Percentiles rank a stretch among this genome's conserved stretches.
Evolutionary conservation across 225 moss, liverwort and hornwort genomes (phyloP).

Genomic region (Marchantia paleacea): DNA sequence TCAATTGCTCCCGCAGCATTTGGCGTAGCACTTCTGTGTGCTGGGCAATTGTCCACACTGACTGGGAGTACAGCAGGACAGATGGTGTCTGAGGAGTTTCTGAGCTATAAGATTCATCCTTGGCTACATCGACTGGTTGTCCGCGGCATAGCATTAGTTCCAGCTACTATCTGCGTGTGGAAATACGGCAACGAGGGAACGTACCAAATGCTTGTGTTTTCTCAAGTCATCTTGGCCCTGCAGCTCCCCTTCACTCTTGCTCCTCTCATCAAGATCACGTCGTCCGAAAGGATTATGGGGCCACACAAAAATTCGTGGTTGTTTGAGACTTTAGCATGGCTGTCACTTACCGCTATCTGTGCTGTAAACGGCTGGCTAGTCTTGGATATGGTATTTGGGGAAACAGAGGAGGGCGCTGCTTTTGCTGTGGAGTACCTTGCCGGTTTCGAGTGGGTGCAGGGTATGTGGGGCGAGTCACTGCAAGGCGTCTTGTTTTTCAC

Average conservation of each 20-base stretch:
- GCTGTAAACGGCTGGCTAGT: constrained; percentile 68
- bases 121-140: constrained; percentile 71
- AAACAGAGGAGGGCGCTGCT: constrained; percentile 58
- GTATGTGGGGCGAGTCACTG: constrained; percentile 35
- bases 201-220: constrained; percentile 65
- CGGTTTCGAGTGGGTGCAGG: constrained; percentile 40
- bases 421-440: constrained; percentile 57
- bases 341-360: constrained; percentile 53
- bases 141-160: constrained; percentile 60
- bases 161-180: constrained; percentile 62
- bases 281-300: constrained; percentile 80
- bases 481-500: constrained; percentile 32
- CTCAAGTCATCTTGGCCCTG: constrained; percentile 72
- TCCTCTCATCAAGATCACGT: constrained; percentile 79
- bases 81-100: constrained; percentile 65
- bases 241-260: constrained; percentile 78
- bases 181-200: constrained; percentile 72
- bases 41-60: constrained; percentile 68
- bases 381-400: constrained; percentile 77
- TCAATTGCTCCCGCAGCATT: constrained; percentile 65
- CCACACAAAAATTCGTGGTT: constrained; percentile 55
- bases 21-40: constrained; percentile 67
- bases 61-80: constrained; percentile 73
- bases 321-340: constrained; percentile 67
- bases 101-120: constrained; percentile 56